Evolutionary conservation across 2,329 filamentous ascomycete species (phyloP).

Genomic region (Graphilbum fragrans): DNA sequence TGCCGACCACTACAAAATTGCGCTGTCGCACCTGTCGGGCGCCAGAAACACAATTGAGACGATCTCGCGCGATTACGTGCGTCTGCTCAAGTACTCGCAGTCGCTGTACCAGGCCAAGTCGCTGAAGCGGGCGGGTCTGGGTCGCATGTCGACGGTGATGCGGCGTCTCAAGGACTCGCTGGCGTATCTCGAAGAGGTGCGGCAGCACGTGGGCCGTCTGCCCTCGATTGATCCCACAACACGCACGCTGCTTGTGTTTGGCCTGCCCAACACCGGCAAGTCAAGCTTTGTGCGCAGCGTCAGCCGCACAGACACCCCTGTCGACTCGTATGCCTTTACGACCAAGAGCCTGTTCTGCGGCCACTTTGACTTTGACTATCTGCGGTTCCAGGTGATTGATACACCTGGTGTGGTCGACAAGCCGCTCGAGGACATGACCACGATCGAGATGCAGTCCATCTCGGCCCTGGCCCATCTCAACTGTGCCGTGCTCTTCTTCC

Average conservation of each 20-base stretch:
- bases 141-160: constrained; percentile 96
- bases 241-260: constrained; percentile 87
- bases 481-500: constrained; percentile 93
- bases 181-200: constrained; percentile 89
- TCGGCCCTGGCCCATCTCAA: constrained; percentile 94
- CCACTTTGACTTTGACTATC: constrained; percentile 95
- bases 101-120: constrained; percentile 98
- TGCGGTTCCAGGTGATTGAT: constrained; percentile 75
- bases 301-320: constrained; percentile 88
- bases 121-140: constrained; percentile 88
- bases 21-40: constrained; percentile 88
- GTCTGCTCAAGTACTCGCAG: constrained; percentile 82
- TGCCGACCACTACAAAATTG: constrained; percentile 95
- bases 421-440: constrained; percentile 98
- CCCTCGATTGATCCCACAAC: constrained; percentile 98
- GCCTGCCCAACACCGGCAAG: constrained; percentile 96
- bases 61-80: constrained; percentile 90
- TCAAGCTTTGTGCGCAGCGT: constrained; percentile 89
- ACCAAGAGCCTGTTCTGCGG: constrained; percentile 96
- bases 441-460: constrained; percentile 98
- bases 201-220: constrained; percentile 92
- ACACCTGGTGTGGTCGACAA: constrained; percentile 98
- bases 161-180: constrained; percentile 90
- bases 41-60: constrained; percentile 96
- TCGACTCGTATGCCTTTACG: constrained; percentile 91